Evolutionary conservation across 139 green algal species (phyloP), one percentile per base, ranked within the genome.

Genomic region (Chlamydomonas incerta): DNA sequence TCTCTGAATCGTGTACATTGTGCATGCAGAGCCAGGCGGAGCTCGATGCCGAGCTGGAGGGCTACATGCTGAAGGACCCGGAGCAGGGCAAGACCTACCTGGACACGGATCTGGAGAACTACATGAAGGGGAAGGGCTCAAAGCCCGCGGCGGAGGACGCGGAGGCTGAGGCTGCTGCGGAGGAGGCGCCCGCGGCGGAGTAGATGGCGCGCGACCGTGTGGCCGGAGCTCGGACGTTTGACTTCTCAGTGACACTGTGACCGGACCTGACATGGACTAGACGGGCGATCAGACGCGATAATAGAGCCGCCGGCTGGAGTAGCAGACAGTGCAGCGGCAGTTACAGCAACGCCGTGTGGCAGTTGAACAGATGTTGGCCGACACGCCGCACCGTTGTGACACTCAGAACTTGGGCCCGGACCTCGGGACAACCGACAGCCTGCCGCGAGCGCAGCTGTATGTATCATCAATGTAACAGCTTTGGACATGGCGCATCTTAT

Each of bases 1-100:
- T 50, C 8, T 13, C 5, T 50, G 41, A 5, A 50, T 50, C 8
- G 6, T 50, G 41, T 5, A 50, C 41, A 13, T 5, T 50, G 41
- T 50, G 41, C 41, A 50, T 50, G 41, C 41, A 50, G 57, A 66
- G 60, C 17, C 31, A 72, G 58, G 74, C 58, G 5, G 82, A 91
- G 37, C 76, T 91, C 24, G 87, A 91, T 60, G 82, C 82, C 17
- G 87, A 91, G 55, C 82, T 91, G 28, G 76, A 88, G 47, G 73
- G 66, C 60, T 91, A 88, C 62, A 87, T 87, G 82, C 75, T 91
- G 37, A 91, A 88, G 82, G 82, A 91, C 60, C 2, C 82, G 62
- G 60, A 83, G 29, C 50, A 68, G 41, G 87, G 80, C 50, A 73
- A 57, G 57, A 80, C 65, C 62, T 80, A 84, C 55, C 65, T 90